These are phyloP conservation scores for Dactylellina haptotyla DNA, from an alignment of 2,329 filamentous ascomycete genomes.

Conservation along the genomic window DNA sequence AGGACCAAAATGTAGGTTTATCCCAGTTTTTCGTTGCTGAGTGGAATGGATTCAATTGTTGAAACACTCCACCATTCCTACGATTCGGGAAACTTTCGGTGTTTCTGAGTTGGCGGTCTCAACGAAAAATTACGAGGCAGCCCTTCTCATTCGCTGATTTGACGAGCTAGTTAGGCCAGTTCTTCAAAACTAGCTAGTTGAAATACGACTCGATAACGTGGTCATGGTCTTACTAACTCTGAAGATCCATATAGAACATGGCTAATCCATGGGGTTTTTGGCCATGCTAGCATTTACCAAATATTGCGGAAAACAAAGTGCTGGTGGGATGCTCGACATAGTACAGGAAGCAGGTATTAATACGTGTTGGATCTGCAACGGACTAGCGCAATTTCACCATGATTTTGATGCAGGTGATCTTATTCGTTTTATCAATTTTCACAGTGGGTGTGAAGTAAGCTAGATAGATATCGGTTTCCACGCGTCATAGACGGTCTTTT, in stretches of 20 bases:
- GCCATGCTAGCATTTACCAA: no score
- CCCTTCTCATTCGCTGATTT: slow-evolving; percentile 18
- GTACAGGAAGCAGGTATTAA: no score
- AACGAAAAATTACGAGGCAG: slow-evolving; percentile 11
- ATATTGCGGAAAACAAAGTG: no score
- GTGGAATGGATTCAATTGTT: no score
- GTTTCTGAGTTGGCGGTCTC: not conserved
- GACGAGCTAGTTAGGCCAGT: not conserved
- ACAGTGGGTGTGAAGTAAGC: not conserved
- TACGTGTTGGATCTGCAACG: not conserved
- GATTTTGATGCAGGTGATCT: not conserved
- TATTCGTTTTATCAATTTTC: not conserved
- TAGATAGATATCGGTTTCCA: not conserved
- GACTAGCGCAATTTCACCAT: not conserved
- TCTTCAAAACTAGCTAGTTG: not conserved
- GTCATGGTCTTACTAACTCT: not conserved
- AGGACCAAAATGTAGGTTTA: no score
- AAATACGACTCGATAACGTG: slow-evolving; percentile 1
- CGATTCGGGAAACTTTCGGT: slow-evolving; percentile 2
- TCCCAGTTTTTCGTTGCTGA: no score
- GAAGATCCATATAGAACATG: slow-evolving; percentile 1
- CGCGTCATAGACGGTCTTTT: slow-evolving; percentile 1
- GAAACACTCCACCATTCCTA: not conserved
- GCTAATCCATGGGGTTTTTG: not conserved
- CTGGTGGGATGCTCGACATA: no score